Percentiles rank a stretch among this genome's conserved stretches.
Evolutionary conservation across 768 basidiomycete genomes (phyloP).

Genomic region (Boletus rufocinnamomeus): DNA sequence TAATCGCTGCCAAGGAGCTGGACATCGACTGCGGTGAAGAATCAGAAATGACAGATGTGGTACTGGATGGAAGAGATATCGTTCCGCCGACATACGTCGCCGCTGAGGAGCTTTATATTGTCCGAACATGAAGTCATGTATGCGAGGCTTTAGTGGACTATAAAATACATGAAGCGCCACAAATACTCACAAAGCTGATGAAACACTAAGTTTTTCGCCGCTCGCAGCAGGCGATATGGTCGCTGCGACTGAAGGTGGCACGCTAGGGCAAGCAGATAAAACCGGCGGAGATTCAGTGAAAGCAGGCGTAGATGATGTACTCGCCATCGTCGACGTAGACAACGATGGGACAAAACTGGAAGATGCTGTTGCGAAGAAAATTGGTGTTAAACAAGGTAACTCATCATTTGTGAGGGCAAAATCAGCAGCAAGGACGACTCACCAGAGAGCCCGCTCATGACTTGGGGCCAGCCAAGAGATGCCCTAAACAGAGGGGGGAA

Average conservation of each 20-base stretch:
- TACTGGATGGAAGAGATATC: background rate
- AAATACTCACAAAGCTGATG: slow-evolving; percentile 5
- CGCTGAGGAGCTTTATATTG: slow-evolving; percentile 2
- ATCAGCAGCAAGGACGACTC: background rate
- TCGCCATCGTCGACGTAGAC: background rate
- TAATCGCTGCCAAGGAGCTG: background rate
- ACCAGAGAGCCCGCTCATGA: background rate
- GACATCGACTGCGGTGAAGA: background rate
- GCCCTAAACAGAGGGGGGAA: background rate
- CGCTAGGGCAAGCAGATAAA: background rate
- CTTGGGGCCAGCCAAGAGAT: background rate
- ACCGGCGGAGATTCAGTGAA: background rate
- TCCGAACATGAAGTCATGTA: background rate
- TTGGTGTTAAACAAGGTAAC: background rate
- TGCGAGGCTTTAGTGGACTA: background rate
- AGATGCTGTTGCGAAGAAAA: background rate
- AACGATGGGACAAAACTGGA: background rate
- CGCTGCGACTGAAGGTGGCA: background rate
- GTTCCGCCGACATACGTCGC: background rate
- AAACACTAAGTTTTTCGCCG: background rate
- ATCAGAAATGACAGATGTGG: background rate
- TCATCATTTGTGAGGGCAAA: background rate
- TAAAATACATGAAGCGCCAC: background rate
- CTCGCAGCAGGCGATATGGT: background rate
- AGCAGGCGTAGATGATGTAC: background rate